Evolutionary conservation across 1,139 yeast species (phyloP), one percentile per base, ranked within the genome.

Genomic region (Yamadazyma trypodendri): DNA sequence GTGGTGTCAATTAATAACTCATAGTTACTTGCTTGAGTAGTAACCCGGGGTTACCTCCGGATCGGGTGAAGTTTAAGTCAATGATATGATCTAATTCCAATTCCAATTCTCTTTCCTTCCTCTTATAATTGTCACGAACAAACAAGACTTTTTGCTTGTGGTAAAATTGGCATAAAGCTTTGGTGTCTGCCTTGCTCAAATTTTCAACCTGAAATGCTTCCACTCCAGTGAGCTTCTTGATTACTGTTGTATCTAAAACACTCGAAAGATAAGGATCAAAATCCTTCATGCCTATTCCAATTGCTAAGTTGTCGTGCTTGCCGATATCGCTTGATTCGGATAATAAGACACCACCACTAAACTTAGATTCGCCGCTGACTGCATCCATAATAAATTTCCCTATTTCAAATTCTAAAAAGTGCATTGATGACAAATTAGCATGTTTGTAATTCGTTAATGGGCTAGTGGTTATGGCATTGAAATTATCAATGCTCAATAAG

Each of bases 1-100:
- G 31, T 24, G 6, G 14, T 12, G 9, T 6, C 31, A 25, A 30
- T 37, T 49, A 57, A 43, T 49, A 60, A 32, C 58, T 51, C 43
- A 65, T 52, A 37, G 59, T 56, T 17, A 61, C 53, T 34, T 65
- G 59, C 52, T 69, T 80, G 43, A 84, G 59, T 44, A 86, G 61
- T 46, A 76, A 79, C 40, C 84, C 75, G 28, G 95, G 90, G 59
- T 85, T 87, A 49, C 96, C 96, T 48, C 83, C 79, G 34, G 95
- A 90, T 46, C 84, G 74, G 24, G 81, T 55, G 46, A 78, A 75
- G 53, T 80, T 79, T 53, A 78, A 77, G 50, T 81, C 77, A 28
- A 61, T 60, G 21, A 62, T 43, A 36, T 52, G 60, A 37, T 65
- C 67, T 39, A 63, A 61, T 22, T 44, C 54, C 20, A 56, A 61